Conservation (phyloP, 1,139 yeast genomes). For the Groenewaldozyma auringiensis region DNA sequence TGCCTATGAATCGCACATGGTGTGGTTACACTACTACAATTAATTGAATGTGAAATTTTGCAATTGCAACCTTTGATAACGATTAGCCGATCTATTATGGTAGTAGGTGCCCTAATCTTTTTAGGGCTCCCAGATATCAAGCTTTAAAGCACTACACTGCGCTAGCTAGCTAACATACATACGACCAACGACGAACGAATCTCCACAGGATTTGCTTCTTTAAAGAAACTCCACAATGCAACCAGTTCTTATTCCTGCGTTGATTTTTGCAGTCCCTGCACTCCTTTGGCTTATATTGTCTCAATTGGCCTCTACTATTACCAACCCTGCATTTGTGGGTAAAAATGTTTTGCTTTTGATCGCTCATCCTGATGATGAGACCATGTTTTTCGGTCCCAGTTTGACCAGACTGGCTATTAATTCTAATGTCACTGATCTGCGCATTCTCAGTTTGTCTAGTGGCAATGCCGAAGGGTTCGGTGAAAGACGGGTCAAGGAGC, state of each 20-base stretch:
- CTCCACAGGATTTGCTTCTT: too few relatives aligned
- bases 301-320: conserved; percentile 10
- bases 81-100: too few relatives aligned
- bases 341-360: conserved; percentile 42
- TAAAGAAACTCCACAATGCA: too few relatives aligned
- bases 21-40: too few relatives aligned
- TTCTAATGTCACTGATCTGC: conserved; percentile 42
- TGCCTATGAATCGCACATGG: too few relatives aligned
- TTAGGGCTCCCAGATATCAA: too few relatives aligned
- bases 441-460: conserved; percentile 62
- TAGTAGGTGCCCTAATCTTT: too few relatives aligned
- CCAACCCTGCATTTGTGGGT: conserved; percentile 11
- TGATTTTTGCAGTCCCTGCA: conserved; percentile 13
- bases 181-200: too few relatives aligned
- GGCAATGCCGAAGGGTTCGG: conserved; percentile 81
- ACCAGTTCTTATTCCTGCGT: conserved; percentile 9
- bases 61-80: too few relatives aligned
- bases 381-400: conserved; percentile 92
- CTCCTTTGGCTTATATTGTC: conserved; percentile 12
- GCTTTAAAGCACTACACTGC: not conserved
- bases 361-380: conserved; percentile 98
- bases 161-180: not conserved
- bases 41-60: too few relatives aligned
- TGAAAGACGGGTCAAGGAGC: conserved; percentile 48
- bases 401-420: conserved; percentile 38